Percentiles rank a stretch among this genome's conserved stretches.
These are phyloP conservation scores for Pseudozyma flocculosa DNA, from an alignment of 1,284 basidiomycete species.

Conservation along the genomic window DNA sequence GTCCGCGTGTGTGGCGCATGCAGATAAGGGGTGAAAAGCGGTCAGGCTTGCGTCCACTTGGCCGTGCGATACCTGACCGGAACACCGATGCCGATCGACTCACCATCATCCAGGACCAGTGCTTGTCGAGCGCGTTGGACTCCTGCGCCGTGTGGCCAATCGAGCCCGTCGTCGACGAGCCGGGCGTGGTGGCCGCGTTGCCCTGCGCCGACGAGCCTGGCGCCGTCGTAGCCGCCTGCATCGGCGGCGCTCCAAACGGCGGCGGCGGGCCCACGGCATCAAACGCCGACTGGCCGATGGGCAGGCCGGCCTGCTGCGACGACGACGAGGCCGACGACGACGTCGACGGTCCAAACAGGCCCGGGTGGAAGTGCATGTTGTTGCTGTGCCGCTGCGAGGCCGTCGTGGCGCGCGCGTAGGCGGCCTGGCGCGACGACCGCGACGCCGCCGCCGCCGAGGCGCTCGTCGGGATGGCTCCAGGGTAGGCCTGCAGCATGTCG, in stretches of 20 bases:
- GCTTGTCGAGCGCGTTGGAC: slow-evolving; percentile 5
- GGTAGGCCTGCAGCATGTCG: too few species aligned
- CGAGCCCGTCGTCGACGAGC: too few species aligned
- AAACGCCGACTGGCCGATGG: neutral
- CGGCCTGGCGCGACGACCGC: too few species aligned
- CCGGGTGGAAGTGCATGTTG: slow-evolving; percentile 10
- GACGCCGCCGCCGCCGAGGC: neutral
- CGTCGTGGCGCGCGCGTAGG: slow-evolving; percentile 10
- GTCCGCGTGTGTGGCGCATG: too few species aligned
- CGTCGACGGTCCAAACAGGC: neutral
- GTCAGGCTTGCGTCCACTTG: too few species aligned
- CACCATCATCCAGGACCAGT: slow-evolving; percentile 34
- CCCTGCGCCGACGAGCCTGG: neutral
- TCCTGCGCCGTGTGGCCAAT: too few species aligned
- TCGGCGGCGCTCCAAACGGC: neutral
- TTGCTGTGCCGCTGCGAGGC: slow-evolving; percentile 12
- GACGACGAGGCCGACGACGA: too few species aligned
- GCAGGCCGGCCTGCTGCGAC: too few species aligned
- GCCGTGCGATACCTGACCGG: too few species aligned
- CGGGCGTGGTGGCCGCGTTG: too few species aligned
- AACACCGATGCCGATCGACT: too few species aligned
- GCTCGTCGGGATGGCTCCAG: neutral
- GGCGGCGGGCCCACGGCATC: neutral
- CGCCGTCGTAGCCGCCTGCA: neutral
- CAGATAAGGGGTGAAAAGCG: too few species aligned